phyloP scores from a whole-genome alignment of 148 eudicot species.

The Diospyros kaki region DNA sequence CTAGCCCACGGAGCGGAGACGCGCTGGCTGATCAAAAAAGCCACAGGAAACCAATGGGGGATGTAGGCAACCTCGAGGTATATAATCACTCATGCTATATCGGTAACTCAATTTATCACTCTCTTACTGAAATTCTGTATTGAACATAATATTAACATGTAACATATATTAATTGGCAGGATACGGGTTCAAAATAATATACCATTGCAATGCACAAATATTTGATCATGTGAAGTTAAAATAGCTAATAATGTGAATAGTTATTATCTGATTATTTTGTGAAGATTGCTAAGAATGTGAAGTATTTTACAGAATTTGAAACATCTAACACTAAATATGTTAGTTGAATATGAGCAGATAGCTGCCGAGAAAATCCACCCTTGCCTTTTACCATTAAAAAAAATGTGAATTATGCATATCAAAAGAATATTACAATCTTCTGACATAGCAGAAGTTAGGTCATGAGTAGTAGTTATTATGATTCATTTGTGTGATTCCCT shows the following conservation, averaged over 20 bases:
- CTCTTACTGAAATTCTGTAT: background rate
- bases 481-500: too few relatives aligned
- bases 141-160: background rate
- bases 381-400: background rate
- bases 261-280: background rate
- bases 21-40: conserved; percentile 26
- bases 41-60: conserved; percentile 65
- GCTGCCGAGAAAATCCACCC: background rate
- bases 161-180: background rate
- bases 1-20: conserved; percentile 33
- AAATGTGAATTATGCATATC: background rate
- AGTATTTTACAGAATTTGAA: background rate
- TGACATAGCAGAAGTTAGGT: background rate
- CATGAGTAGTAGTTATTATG: background rate
- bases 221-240: background rate
- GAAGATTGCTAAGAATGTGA: background rate
- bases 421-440: background rate
- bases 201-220: background rate
- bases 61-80: conserved; percentile 81
- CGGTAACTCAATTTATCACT: background rate
- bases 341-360: background rate
- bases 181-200: background rate
- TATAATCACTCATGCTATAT: background rate
- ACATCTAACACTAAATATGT: background rate
- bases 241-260: background rate